Percentiles rank a stretch among this genome's conserved stretches.
Conservation (phyloP, 768 basidiomycete genomes). For the Suillus tomentosus region DNA sequence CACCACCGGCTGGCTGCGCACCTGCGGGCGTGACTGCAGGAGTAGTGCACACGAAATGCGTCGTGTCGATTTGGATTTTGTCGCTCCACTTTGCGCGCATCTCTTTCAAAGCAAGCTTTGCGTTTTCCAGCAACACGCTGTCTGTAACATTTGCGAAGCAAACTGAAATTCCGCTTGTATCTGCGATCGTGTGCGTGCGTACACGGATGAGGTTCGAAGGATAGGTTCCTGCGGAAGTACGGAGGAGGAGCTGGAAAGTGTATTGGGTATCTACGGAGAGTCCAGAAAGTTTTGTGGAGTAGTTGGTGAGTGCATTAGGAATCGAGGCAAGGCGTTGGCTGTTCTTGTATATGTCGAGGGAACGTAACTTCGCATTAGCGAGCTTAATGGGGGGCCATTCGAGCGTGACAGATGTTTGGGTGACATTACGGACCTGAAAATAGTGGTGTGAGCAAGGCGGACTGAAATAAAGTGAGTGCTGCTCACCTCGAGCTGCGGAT, state of each 20-base stretch:
- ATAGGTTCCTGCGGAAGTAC: conserved; percentile 89
- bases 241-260: conserved; percentile 91
- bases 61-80: conserved; percentile 95
- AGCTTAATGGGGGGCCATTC: conserved; percentile 91
- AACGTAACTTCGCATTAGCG: conserved; percentile 83
- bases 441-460: conserved; percentile 3
- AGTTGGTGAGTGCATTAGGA: conserved; percentile 79
- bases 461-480: background rate
- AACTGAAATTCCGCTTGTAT: conserved; percentile 93
- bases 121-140: conserved; percentile 70
- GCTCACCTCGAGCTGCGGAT: conserved; percentile 74
- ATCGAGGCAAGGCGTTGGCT: conserved; percentile 85
- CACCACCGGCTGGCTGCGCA: conserved; percentile 55
- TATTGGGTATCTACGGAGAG: conserved; percentile 85
- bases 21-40: conserved; percentile 69
- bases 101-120: conserved; percentile 75
- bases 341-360: conserved; percentile 92
- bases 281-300: conserved; percentile 84
- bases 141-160: conserved; percentile 94
- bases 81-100: conserved; percentile 93
- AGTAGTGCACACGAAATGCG: conserved; percentile 95
- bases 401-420: conserved; percentile 94
- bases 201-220: conserved; percentile 83
- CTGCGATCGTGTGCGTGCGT: conserved; percentile 90
- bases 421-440: conserved; percentile 81